Evolutionary conservation across 1,284 basidiomycete species (phyloP), one percentile per base, ranked within the genome.

Genomic region (Cryptococcus sp.): DNA sequence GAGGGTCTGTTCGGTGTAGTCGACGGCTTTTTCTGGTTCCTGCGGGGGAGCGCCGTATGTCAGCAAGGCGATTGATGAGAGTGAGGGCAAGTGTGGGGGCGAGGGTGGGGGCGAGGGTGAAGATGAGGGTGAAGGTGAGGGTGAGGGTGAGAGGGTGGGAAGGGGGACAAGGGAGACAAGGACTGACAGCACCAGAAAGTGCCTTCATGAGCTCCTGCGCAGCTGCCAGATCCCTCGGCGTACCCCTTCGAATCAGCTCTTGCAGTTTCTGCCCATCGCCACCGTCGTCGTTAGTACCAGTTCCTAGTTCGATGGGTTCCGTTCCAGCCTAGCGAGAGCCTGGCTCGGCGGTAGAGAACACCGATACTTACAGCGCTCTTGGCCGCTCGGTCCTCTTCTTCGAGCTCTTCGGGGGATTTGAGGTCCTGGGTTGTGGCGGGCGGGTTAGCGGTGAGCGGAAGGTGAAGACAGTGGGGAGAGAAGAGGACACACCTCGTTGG

Each of bases 151-250:
- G n/a, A 36, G 9, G 23, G 13, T 28, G 12, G 33, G 20, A 12
- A 24, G 28, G 15, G 39, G 23, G 23, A 24, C 42, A 36, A 13
- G 44, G 18, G 12, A 33, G 51, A 21, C 46, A 50, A 37, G 13
- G 21, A 72, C 79, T 62, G 57, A 81, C 81, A 1, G 95, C 95
- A 33, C 95, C 96, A 0, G 94, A 88, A 53, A 98, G 84, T 2
- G 87, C 80, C 77, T 98, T 98, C 94, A 99, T 98, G 45, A 99
- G 82, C 69, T 99, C 95, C 71, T 98, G 95, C 2, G 96, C 96
- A 11, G 89, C 91, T 0, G 89, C 90, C 6, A 99, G 82, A 76
- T 99, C 96, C 59, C 91, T 85, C 0, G 96, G 96, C 18, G 93
- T 96, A 9, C 95, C 96, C 55, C 96, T 82, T 52, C 96, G 85